Evolutionary conservation across 495 filamentous ascomycete species (phyloP).

Genomic region (Penicillium manginii): DNA sequence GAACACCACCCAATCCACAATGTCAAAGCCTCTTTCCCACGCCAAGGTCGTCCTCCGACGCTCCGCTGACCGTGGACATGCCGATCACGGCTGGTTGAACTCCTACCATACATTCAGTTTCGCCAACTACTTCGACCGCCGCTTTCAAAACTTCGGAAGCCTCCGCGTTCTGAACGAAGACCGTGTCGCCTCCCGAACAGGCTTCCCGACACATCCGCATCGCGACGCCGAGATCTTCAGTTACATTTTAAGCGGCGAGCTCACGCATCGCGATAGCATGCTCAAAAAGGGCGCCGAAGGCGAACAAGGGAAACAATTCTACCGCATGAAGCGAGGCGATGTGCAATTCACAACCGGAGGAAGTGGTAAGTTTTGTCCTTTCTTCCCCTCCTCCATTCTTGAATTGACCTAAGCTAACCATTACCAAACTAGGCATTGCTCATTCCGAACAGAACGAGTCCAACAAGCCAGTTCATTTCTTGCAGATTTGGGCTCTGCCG

Average conservation of each 20-base stretch:
- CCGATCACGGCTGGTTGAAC: slow-evolving; percentile 82
- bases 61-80: slow-evolving; percentile 67
- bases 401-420: slow-evolving; percentile 11
- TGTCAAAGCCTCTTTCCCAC: slow-evolving; percentile 61
- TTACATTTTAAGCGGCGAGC: slow-evolving; percentile 77
- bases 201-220: slow-evolving; percentile 82
- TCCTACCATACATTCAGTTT: slow-evolving; percentile 84
- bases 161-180: slow-evolving; percentile 85
- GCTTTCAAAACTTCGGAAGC: slow-evolving; percentile 65
- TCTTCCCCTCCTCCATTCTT: background rate
- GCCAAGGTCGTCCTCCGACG: slow-evolving; percentile 65
- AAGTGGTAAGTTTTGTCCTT: slow-evolving; percentile 48
- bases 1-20: slow-evolving; percentile 17
- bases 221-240: slow-evolving; percentile 83
- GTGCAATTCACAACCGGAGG: slow-evolving; percentile 85
- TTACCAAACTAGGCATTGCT: slow-evolving; percentile 59
- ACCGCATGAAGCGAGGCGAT: slow-evolving; percentile 73
- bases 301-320: slow-evolving; percentile 58
- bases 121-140: slow-evolving; percentile 70
- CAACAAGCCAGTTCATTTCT: slow-evolving; percentile 70
- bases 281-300: slow-evolving; percentile 61
- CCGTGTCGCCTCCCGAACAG: slow-evolving; percentile 65
- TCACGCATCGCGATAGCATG: slow-evolving; percentile 82
- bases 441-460: slow-evolving; percentile 76
- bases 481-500: slow-evolving; percentile 81